Percentiles rank a stretch among this genome's conserved stretches.
phyloP scores from a whole-genome alignment of 805 yeast species.

The Candida stauntonica region DNA sequence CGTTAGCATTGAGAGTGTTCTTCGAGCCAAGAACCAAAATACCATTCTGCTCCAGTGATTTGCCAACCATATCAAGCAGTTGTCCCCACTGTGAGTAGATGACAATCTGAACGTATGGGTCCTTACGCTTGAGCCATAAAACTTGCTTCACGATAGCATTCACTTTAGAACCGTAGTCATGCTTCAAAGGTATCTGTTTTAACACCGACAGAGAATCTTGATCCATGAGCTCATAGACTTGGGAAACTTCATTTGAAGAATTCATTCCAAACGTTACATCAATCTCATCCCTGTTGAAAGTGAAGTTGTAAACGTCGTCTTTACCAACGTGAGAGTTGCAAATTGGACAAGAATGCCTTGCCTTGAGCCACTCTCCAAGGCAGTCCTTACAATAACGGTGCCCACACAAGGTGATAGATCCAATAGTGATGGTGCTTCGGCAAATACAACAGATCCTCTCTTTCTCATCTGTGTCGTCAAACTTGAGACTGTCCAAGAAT shows the following conservation, averaged over 20 bases:
- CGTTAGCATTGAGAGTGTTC: conserved; percentile 8
- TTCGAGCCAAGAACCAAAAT: conserved; percentile 55
- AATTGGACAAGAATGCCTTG: conserved; percentile 66
- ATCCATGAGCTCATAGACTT: conserved; percentile 35
- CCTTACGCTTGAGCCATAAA: conserved; percentile 52
- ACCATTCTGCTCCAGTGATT: conserved; percentile 57
- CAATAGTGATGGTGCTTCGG: conserved; percentile 60
- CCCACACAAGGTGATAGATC: conserved; percentile 86
- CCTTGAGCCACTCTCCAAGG: conserved; percentile 65
- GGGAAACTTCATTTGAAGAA: conserved; percentile 10
- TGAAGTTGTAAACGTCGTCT: conserved; percentile 64
- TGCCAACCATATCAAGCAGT: conserved; percentile 59
- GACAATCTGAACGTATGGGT: conserved; percentile 60
- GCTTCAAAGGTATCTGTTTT: conserved; percentile 36
- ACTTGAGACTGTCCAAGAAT: conserved; percentile 35
- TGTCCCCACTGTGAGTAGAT: conserved; percentile 89
- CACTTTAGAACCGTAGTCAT: conserved; percentile 77
- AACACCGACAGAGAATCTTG: conserved; percentile 41
- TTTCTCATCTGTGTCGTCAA: conserved; percentile 19
- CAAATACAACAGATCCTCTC: conserved; percentile 70
- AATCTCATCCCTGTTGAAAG: conserved; percentile 49
- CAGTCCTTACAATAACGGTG: conserved; percentile 87
- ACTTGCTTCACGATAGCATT: conserved; percentile 77
- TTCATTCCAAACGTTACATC: conserved; percentile 41
- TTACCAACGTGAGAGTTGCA: conserved; percentile 55